Percentiles rank a stretch among this genome's conserved stretches.
phyloP scores from a whole-genome alignment of 1,284 basidiomycete species.

The Papiliotrema terrestris region DNA sequence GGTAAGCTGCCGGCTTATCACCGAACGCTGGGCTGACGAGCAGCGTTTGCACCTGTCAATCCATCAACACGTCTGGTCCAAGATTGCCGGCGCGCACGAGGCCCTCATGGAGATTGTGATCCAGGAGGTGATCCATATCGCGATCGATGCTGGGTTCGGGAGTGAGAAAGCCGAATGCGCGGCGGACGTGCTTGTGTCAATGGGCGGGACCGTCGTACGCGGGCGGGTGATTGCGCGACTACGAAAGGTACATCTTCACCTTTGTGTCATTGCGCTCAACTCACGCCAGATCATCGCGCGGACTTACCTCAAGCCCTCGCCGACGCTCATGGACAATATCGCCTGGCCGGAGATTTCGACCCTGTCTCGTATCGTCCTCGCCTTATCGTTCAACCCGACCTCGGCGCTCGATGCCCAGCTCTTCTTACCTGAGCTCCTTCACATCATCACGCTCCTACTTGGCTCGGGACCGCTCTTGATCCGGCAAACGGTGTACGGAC shows the following conservation, averaged over 20 bases:
- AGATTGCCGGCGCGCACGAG: slow-evolving; percentile 65
- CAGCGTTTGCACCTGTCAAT: slow-evolving; percentile 63
- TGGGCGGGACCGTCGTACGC: slow-evolving; percentile 71
- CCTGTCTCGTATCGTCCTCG: slow-evolving; percentile 66
- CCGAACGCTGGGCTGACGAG: neutral
- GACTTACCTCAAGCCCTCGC: slow-evolving; percentile 62
- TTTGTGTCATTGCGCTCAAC: neutral
- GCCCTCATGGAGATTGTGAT: slow-evolving; percentile 65
- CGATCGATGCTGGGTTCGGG: slow-evolving; percentile 73
- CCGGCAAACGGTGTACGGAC: slow-evolving; percentile 73
- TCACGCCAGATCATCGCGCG: slow-evolving; percentile 63
- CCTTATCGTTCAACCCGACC: slow-evolving; percentile 65
- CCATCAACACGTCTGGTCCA: slow-evolving; percentile 70
- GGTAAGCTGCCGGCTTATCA: slow-evolving; percentile 49
- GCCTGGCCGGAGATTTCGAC: slow-evolving; percentile 82
- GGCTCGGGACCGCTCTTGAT: slow-evolving; percentile 69
- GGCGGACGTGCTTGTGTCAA: slow-evolving; percentile 66
- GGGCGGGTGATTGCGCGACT: slow-evolving; percentile 72
- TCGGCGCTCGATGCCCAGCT: slow-evolving; percentile 66
- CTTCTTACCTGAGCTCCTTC: slow-evolving; percentile 75
- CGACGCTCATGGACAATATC: slow-evolving; percentile 63
- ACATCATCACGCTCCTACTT: slow-evolving; percentile 69
- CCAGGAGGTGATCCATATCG: slow-evolving; percentile 72
- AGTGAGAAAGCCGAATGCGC: slow-evolving; percentile 71
- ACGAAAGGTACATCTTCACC: slow-evolving; percentile 59